These are phyloP conservation scores for Talaromyces sp. DNA, from an alignment of 2,329 filamentous ascomycete species.

Conservation along the genomic window DNA sequence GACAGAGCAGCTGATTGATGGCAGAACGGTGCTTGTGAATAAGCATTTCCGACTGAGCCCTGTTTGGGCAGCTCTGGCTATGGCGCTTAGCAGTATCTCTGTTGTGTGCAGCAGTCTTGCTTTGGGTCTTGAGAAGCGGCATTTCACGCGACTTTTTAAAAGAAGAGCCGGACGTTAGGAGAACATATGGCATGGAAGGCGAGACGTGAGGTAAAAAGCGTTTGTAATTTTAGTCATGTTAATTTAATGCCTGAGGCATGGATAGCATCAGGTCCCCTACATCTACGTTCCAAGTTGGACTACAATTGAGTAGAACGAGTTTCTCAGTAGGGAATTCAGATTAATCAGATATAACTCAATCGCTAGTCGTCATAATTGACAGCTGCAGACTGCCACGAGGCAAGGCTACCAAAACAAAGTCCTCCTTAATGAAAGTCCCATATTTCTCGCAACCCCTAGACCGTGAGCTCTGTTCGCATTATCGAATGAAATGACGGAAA, in stretches of 20 bases:
- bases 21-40: constrained; percentile 31
- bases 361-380: neutral
- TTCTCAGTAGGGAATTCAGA: neutral
- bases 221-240: neutral
- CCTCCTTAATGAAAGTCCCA: constrained; percentile 13
- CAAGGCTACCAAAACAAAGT: constrained; percentile 2
- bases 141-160: neutral
- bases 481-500: neutral
- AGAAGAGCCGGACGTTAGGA: neutral
- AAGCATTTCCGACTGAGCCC: constrained; percentile 49
- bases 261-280: neutral
- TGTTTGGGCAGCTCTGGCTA: constrained; percentile 81
- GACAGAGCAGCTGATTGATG: constrained; percentile 35
- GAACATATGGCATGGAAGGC: neutral
- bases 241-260: neutral
- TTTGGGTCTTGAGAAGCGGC: constrained; percentile 53
- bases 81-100: constrained; percentile 88
- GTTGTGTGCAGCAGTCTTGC: constrained; percentile 80
- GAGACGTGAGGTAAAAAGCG: neutral
- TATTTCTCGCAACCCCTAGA: neutral
- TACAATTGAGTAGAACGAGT: neutral
- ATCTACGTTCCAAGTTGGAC: neutral
- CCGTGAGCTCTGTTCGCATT: neutral
- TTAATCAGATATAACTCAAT: neutral
- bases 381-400: constrained; percentile 4